Conservation (phyloP, 768 basidiomycete species). For the Lactarius psammicola region DNA sequence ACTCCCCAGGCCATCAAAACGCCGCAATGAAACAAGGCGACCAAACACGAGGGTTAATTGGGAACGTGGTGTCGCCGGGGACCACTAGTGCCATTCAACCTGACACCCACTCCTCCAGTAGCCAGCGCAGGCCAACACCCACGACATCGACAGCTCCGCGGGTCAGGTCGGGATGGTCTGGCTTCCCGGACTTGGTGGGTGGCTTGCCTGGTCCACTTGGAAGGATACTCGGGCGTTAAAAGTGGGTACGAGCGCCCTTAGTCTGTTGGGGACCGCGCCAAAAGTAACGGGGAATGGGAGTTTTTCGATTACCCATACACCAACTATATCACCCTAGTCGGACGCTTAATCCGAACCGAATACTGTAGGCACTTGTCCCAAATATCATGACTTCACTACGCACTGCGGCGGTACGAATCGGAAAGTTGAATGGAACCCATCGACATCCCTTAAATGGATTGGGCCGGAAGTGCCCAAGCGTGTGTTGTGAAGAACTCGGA, state of each 20-base stretch:
- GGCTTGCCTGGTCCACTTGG: not conserved
- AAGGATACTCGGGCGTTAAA: not conserved
- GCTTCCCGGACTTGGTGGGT: not conserved
- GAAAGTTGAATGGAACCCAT: not conserved
- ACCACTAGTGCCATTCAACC: not conserved
- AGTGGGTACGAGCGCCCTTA: not conserved
- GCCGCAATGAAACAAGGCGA: not conserved
- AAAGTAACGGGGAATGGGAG: not conserved
- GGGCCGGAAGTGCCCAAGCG: conserved; percentile 70
- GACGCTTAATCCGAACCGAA: not conserved
- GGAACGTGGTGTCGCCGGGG: not conserved
- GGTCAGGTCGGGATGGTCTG: not conserved
- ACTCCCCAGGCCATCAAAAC: not conserved
- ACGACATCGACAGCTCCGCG: not conserved
- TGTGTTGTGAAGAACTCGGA: conserved; percentile 89
- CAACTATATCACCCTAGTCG: not conserved
- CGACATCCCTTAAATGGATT: not conserved
- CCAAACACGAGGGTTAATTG: not conserved
- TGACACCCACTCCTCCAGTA: too few species aligned
- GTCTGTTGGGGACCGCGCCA: not conserved
- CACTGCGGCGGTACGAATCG: not conserved
- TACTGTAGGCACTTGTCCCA: not conserved
- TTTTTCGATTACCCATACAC: not conserved
- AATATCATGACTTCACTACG: not conserved
- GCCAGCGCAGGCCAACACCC: not conserved